A percentile compares a stretch with the other conserved stretches of the same genome.
Evolutionary conservation across 2,329 filamentous ascomycete species (phyloP).

Genomic region (Grosmannia huntii): DNA sequence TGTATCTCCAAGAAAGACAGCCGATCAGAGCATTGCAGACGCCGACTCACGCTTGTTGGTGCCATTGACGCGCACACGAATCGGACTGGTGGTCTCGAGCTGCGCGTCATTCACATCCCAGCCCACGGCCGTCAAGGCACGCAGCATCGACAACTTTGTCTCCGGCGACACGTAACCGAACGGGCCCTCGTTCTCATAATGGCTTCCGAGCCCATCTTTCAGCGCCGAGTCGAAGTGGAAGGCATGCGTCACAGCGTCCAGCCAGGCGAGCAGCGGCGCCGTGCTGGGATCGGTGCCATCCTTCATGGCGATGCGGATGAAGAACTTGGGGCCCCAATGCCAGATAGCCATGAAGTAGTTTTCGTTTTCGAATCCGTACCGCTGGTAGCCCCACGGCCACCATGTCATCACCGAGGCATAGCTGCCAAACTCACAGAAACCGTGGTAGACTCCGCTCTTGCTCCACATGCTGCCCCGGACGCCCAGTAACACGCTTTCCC

Average conservation of each 20-base stretch:
- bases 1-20: neutral
- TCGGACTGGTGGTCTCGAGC: conserved; percentile 50
- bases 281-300: conserved; percentile 28
- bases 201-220: conserved; percentile 22
- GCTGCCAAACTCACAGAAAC: conserved; percentile 21
- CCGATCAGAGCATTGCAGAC: neutral
- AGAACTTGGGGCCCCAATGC: conserved; percentile 27
- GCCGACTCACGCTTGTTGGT: conserved; percentile 15
- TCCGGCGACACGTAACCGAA: conserved; percentile 30
- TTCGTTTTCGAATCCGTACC: conserved; percentile 26
- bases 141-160: conserved; percentile 21
- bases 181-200: conserved; percentile 24
- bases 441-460: conserved; percentile 21
- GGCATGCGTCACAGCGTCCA: conserved; percentile 28
- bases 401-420: conserved; percentile 26
- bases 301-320: conserved; percentile 49
- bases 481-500: conserved; percentile 53
- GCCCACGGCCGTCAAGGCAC: conserved; percentile 31
- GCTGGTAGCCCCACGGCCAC: conserved; percentile 20
- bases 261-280: conserved; percentile 22
- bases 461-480: conserved; percentile 28
- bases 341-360: conserved; percentile 51
- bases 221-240: conserved; percentile 24
- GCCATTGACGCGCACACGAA: conserved; percentile 25
- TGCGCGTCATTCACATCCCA: conserved; percentile 55